Conservation (phyloP, 1,284 basidiomycete species). For the Heterobasidion parviporum region DNA sequence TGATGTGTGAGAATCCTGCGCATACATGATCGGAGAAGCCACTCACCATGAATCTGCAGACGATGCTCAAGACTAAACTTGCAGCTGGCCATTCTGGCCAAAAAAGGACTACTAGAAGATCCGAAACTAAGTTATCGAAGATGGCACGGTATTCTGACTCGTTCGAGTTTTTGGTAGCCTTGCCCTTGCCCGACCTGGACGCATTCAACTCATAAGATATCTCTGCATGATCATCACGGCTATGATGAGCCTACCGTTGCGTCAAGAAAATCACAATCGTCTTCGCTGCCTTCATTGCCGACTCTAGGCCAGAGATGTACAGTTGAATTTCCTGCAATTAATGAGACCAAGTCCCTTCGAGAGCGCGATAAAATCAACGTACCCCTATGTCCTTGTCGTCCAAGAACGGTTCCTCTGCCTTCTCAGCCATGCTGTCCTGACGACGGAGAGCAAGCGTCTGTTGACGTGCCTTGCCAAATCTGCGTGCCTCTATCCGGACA, state of each 20-base stretch:
- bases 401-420: conserved; percentile 39
- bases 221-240: no score
- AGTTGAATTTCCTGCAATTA: conserved; percentile 52
- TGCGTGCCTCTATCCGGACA: conserved; percentile 54
- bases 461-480: conserved; percentile 53
- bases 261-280: conserved; percentile 82
- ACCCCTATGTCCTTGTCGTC: conserved; percentile 64
- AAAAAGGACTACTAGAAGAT: conserved; percentile 83
- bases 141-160: conserved; percentile 89
- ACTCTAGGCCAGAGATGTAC: conserved; percentile 63
- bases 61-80: conserved; percentile 68
- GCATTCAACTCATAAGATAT: background rate
- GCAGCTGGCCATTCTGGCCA: conserved; percentile 98
- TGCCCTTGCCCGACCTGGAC: conserved; percentile 69
- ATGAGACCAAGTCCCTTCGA: background rate
- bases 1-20: background rate
- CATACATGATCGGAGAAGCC: background rate
- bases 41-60: conserved; percentile 78
- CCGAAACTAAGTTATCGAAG: conserved; percentile 84
- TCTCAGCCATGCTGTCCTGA: conserved; percentile 41
- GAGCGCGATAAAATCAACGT: conserved; percentile 6
- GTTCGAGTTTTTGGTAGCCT: conserved; percentile 79
- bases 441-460: conserved; percentile 50
- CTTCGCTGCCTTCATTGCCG: conserved; percentile 76
- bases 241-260: conserved; percentile 42